Evolutionary conservation across 129 eudicot genomes (phyloP).

Genomic region (Cynara cardunculus): DNA sequence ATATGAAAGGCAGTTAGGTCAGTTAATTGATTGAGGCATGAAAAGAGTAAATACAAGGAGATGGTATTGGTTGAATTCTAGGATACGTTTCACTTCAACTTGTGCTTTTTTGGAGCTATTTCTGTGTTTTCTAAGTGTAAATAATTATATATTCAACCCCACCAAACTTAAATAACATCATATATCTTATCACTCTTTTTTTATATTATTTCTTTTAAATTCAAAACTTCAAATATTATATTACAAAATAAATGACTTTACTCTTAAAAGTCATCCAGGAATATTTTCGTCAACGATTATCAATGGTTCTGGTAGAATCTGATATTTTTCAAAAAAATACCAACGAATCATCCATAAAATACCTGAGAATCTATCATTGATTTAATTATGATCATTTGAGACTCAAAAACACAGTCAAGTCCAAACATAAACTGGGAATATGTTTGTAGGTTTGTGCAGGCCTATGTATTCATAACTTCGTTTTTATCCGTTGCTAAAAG

Average conservation of each 20-base stretch:
- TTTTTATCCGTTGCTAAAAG: too few species aligned
- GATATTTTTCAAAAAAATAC: too few species aligned
- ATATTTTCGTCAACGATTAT: too few species aligned
- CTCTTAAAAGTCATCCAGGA: too few species aligned
- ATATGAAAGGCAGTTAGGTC: conserved; percentile 16
- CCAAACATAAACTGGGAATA: not conserved
- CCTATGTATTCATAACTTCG: not conserved
- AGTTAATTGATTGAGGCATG: conserved; percentile 24
- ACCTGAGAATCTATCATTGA: too few species aligned
- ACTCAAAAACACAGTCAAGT: not conserved
- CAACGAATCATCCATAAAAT: too few species aligned
- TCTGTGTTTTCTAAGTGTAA: not conserved
- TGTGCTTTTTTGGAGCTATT: not conserved
- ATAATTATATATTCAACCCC: not conserved
- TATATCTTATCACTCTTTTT: not conserved
- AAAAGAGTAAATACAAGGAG: conserved; percentile 22
- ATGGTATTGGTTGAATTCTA: conserved; percentile 22
- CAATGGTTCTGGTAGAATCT: too few species aligned
- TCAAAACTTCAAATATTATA: too few species aligned
- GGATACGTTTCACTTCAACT: conserved; percentile 1
- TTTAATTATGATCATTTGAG: not conserved
- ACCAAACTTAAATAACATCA: not conserved
- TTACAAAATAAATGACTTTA: too few species aligned
- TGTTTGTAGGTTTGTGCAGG: not conserved
- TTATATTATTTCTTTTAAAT: not conserved